Evolutionary conservation across 208 protist species (phyloP).

Genomic region (Leishmania gerbilli): DNA sequence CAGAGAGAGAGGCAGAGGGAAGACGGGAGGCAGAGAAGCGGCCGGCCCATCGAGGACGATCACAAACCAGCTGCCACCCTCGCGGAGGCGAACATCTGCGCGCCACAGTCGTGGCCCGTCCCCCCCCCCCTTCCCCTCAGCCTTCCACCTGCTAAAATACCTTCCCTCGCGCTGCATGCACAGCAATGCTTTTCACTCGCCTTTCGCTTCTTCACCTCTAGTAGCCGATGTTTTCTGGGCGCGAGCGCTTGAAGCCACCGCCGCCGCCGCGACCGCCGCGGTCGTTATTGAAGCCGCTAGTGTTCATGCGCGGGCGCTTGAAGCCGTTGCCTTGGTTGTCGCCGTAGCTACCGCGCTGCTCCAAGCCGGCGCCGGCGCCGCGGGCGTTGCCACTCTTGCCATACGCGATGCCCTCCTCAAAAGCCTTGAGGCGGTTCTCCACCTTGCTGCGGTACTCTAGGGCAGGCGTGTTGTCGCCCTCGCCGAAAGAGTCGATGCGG

Average conservation of each 20-base stretch:
- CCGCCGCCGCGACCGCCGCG: slow-evolving; percentile 6
- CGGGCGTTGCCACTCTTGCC: slow-evolving; percentile 89
- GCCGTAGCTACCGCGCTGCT: slow-evolving; percentile 56
- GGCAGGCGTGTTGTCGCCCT: slow-evolving; percentile 87
- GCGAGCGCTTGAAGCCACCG: slow-evolving; percentile 24
- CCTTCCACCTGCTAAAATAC: neutral
- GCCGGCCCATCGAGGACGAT: neutral
- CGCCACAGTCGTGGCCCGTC: neutral
- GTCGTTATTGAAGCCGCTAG: slow-evolving; percentile 21
- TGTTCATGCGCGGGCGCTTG: slow-evolving; percentile 50
- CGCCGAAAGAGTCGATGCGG: slow-evolving; percentile 98
- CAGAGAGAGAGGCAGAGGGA: neutral
- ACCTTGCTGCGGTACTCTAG: slow-evolving; percentile 93
- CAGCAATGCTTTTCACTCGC: neutral
- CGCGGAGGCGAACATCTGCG: neutral
- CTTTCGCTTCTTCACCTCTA: neutral
- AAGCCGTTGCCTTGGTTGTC: slow-evolving; percentile 51
- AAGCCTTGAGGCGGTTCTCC: slow-evolving; percentile 86
- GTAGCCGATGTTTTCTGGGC: slow-evolving; percentile 11
- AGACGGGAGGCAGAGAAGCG: neutral
- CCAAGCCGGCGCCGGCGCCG: slow-evolving; percentile 62
- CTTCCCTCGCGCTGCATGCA: neutral
- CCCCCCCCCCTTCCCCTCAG: too few species aligned
- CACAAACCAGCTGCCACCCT: neutral
- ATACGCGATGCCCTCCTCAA: slow-evolving; percentile 90